Conservation (phyloP, 805 yeast species). For the Suhomyces tanzawaensis region DNA sequence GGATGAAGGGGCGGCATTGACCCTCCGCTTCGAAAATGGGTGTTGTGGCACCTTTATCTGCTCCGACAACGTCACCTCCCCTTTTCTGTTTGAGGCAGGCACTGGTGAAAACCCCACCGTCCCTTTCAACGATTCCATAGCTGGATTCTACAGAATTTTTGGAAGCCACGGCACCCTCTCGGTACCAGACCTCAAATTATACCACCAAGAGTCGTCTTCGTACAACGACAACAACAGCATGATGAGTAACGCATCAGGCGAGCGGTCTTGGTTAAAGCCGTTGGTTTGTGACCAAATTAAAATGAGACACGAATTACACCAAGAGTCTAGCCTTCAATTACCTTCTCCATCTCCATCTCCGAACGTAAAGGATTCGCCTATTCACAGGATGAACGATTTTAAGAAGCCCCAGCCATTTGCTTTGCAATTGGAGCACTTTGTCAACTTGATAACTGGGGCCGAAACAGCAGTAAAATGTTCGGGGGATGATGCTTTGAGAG, state of each 20-base stretch:
- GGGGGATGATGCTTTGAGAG: slow-evolving; percentile 38
- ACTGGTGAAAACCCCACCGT: slow-evolving; percentile 41
- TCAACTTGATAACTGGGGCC: slow-evolving; percentile 30
- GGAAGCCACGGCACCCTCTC: slow-evolving; percentile 40
- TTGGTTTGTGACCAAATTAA: slow-evolving; percentile 21
- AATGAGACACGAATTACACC: slow-evolving; percentile 12
- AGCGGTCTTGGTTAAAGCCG: slow-evolving; percentile 30
- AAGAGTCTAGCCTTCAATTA: slow-evolving; percentile 9
- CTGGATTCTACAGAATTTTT: slow-evolving; percentile 37
- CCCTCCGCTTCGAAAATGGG: slow-evolving; percentile 31
- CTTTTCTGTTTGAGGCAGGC: slow-evolving; percentile 37
- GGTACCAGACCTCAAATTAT: slow-evolving; percentile 35
- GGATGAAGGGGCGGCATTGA: slow-evolving; percentile 40
- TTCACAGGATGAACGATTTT: slow-evolving; percentile 10
- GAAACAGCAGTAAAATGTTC: slow-evolving; percentile 29
- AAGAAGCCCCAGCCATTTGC: slow-evolving; percentile 30
- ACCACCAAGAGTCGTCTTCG: slow-evolving; percentile 20
- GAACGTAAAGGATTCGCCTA: slow-evolving; percentile 21
- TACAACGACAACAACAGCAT: slow-evolving; percentile 9
- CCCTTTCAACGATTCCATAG: slow-evolving; percentile 26
- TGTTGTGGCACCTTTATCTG: slow-evolving; percentile 37
- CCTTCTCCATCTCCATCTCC: slow-evolving; percentile 34
- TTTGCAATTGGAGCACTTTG: slow-evolving; percentile 36
- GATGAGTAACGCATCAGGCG: slow-evolving; percentile 11
- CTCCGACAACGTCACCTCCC: slow-evolving; percentile 37